These are phyloP conservation scores for Leishmania gerbilli DNA, from an alignment of 208 protist species.

Conservation along the genomic window DNA sequence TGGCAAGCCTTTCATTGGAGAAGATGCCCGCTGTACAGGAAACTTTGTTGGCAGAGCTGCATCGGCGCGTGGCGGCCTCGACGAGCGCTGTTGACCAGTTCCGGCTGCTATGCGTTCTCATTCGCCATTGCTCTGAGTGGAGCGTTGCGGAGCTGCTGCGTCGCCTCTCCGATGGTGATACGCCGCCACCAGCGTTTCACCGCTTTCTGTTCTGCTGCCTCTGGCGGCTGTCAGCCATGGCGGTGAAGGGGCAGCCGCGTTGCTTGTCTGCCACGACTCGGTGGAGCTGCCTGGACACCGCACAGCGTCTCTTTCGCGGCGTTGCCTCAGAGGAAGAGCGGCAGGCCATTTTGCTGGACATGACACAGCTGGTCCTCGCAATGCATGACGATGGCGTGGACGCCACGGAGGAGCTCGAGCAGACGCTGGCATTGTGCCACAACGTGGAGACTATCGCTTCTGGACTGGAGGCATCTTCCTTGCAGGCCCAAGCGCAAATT, in stretches of 20 bases:
- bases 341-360: slow-evolving; percentile 23
- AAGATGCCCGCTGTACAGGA: slow-evolving; percentile 13
- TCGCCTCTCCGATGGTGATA: background rate
- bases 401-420: background rate
- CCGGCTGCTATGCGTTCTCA: slow-evolving; percentile 22
- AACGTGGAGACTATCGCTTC: background rate
- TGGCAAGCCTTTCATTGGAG: slow-evolving; percentile 26
- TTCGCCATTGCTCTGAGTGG: slow-evolving; percentile 19
- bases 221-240: slow-evolving; percentile 11
- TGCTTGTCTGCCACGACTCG: slow-evolving; percentile 1
- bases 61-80: background rate
- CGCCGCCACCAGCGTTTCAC: background rate
- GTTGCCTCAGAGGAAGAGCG: slow-evolving; percentile 16
- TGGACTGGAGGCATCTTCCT: background rate
- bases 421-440: slow-evolving; percentile 8
- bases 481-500: slow-evolving; percentile 20
- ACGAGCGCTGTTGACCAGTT: slow-evolving; percentile 1
- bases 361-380: slow-evolving; percentile 11
- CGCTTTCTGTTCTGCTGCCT: slow-evolving; percentile 30
- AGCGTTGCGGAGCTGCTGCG: slow-evolving; percentile 19
- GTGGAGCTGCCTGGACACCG: slow-evolving; percentile 17
- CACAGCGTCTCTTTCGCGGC: slow-evolving; percentile 8
- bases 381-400: background rate
- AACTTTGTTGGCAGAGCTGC: slow-evolving; percentile 10
- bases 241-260: background rate